Conservation (phyloP, 2,329 filamentous ascomycete species). For the Alternaria sp. region DNA sequence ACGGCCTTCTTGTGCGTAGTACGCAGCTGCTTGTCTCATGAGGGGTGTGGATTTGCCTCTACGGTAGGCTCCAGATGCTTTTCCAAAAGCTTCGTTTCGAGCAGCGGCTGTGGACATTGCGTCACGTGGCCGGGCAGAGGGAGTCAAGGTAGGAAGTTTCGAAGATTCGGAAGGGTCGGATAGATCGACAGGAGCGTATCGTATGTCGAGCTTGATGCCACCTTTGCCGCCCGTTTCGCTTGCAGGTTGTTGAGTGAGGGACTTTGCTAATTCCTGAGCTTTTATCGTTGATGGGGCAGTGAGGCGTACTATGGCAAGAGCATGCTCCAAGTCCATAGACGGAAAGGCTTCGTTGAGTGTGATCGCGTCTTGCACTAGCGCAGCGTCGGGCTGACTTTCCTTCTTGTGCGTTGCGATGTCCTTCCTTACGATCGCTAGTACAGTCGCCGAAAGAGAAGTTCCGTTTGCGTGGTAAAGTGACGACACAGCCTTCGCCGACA, state of each 20-base stretch:
- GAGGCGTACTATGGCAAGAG: slow-evolving; percentile 64
- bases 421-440: slow-evolving; percentile 61
- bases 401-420: slow-evolving; percentile 53
- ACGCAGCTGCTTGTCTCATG: slow-evolving; percentile 76
- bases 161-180: slow-evolving; percentile 40
- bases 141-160: slow-evolving; percentile 36
- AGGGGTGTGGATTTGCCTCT: slow-evolving; percentile 73
- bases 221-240: slow-evolving; percentile 41
- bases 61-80: slow-evolving; percentile 67
- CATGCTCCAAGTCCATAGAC: slow-evolving; percentile 56
- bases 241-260: slow-evolving; percentile 55
- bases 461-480: slow-evolving; percentile 68
- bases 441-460: slow-evolving; percentile 64
- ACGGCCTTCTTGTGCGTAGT: slow-evolving; percentile 76
- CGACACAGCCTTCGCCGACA: slow-evolving; percentile 58
- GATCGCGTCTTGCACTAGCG: slow-evolving; percentile 59
- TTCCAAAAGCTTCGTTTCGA: slow-evolving; percentile 61
- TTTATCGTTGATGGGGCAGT: slow-evolving; percentile 65
- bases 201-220: slow-evolving; percentile 58
- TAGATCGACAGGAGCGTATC: slow-evolving; percentile 54
- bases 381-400: slow-evolving; percentile 49
- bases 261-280: slow-evolving; percentile 67
- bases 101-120: slow-evolving; percentile 55
- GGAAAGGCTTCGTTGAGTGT: slow-evolving; percentile 65
- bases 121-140: slow-evolving; percentile 50